phyloP scores from a whole-genome alignment of 1,139 yeast genomes.

The Zhuliangozyma blackwelliae region DNA sequence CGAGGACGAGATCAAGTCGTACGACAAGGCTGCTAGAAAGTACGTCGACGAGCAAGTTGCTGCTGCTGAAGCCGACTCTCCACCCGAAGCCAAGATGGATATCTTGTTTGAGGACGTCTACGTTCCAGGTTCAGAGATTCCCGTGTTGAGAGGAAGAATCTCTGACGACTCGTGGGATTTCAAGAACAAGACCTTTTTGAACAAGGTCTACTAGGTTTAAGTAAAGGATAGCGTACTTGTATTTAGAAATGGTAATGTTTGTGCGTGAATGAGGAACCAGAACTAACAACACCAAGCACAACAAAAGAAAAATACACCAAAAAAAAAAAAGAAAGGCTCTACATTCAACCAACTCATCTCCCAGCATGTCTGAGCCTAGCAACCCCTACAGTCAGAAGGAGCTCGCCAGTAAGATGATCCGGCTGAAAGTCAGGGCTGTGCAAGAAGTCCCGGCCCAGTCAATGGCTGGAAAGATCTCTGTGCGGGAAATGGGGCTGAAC shows the following conservation, averaged over 20 bases:
- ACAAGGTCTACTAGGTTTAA: slow-evolving; percentile 49
- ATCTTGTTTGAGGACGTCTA: slow-evolving; percentile 95
- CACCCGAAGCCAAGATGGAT: slow-evolving; percentile 94
- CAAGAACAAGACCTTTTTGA: slow-evolving; percentile 65
- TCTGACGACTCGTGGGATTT: slow-evolving; percentile 91
- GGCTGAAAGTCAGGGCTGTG: slow-evolving; percentile 33
- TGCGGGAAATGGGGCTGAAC: slow-evolving; percentile 65
- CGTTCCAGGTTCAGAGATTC: slow-evolving; percentile 90
- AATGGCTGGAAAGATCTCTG: slow-evolving; percentile 59
- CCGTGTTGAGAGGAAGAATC: slow-evolving; percentile 93
- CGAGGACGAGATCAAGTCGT: slow-evolving; percentile 89
- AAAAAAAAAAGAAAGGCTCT: neutral
- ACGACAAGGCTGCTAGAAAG: slow-evolving; percentile 94
- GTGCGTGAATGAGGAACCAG: too few relatives aligned
- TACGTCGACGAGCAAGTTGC: slow-evolving; percentile 93
- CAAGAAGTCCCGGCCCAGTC: slow-evolving; percentile 57
- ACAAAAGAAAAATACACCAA: slow-evolving; percentile 1
- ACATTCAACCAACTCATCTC: neutral
- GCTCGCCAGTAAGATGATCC: slow-evolving; percentile 61
- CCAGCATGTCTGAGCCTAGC: slow-evolving; percentile 23
- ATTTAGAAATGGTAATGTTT: too few relatives aligned
- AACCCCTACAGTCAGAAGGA: too few relatives aligned
- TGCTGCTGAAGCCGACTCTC: slow-evolving; percentile 88
- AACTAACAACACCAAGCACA: neutral
- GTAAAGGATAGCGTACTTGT: slow-evolving; percentile 25